Evolutionary conservation across 164 flowering plant genomes (phyloP), one percentile per base, ranked within the genome.

Genomic region (Vitis amurensis): DNA sequence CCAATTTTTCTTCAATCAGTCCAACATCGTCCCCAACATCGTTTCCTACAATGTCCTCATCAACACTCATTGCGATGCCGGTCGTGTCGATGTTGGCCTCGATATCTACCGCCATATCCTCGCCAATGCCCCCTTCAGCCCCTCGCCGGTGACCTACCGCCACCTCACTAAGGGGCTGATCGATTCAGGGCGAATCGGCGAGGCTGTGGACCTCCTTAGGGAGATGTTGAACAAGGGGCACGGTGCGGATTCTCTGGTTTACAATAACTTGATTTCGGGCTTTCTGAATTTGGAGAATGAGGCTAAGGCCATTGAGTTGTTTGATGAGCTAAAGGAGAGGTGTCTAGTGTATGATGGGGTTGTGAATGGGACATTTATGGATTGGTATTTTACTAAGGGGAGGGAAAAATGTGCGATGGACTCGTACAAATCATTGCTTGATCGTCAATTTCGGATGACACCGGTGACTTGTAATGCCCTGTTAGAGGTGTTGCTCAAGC

Each of bases 211-310:
- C 51, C 75, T 89, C 58, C 79, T 91, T 50, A 74, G 93, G 10
- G 92, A 93, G 73, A 93, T 93, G 98, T 68, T 93, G 61, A 77
- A 73, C 58, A 88, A 82, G 47, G 94, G 93, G 15, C 89, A 85
- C 1, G 94, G 92, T 6, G 97, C 98, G 2, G 97, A 93, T 69
- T 91, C 98, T 0, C 60, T 88, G 9, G 97, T 91, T 56, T 93
- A 76, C 65, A 86, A 89, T 69, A 91, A 81, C 74, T 64, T 92
- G 71, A 89, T 92, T 51, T 15, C 59, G 4, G 94, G 95, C 19
- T 92, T 77, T 68, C 68, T 92, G 59, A 67, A 86, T 13, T 47
- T 86, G 49, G 91, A 70, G 4, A 77, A 91, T 70, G 65, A 81
- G 71, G 90, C 82, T 5, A 89, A 81, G 80, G 98, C 93, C 0